phyloP scores from a whole-genome alignment of 1,284 basidiomycete species.

The Melampsora occidentalis region DNA sequence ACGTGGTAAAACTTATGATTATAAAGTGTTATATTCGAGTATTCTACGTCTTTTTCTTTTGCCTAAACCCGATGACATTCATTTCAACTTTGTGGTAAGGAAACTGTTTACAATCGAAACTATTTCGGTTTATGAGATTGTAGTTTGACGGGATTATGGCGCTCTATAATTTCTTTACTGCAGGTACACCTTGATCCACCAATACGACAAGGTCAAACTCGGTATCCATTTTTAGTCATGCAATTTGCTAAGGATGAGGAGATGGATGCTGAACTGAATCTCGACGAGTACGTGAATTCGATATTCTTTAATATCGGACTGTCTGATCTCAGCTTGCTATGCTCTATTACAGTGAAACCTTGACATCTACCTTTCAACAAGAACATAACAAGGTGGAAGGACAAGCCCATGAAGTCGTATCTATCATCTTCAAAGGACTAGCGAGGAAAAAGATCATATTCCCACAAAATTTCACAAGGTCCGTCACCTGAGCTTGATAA shows the following conservation, averaged over 20 bases:
- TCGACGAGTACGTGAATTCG: constrained; percentile 69
- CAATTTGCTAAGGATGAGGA: constrained; percentile 96
- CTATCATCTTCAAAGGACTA: constrained; percentile 86
- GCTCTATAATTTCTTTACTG: neutral
- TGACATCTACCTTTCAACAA: constrained; percentile 30
- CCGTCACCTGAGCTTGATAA: constrained; percentile 44
- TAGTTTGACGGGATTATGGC: neutral
- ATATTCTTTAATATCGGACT: neutral
- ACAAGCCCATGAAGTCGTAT: constrained; percentile 69
- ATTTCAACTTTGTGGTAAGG: constrained; percentile 87
- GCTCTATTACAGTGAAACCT: constrained; percentile 9
- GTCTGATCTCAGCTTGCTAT: neutral
- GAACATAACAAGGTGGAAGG: constrained; percentile 38
- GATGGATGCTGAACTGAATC: constrained; percentile 90
- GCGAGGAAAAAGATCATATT: constrained; percentile 85
- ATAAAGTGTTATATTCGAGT: constrained; percentile 89
- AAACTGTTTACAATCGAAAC: neutral
- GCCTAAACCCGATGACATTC: constrained; percentile 89
- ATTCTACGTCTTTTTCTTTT: constrained; percentile 88
- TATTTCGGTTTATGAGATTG: neutral
- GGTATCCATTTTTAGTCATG: constrained; percentile 96
- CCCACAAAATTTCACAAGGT: constrained; percentile 80
- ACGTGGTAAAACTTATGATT: constrained; percentile 97
- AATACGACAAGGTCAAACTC: constrained; percentile 95
- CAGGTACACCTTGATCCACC: constrained; percentile 84